A percentile compares a stretch with the other conserved stretches of the same genome.
Conservation (phyloP, 495 filamentous ascomycete genomes). For the Copromyces sp. region DNA sequence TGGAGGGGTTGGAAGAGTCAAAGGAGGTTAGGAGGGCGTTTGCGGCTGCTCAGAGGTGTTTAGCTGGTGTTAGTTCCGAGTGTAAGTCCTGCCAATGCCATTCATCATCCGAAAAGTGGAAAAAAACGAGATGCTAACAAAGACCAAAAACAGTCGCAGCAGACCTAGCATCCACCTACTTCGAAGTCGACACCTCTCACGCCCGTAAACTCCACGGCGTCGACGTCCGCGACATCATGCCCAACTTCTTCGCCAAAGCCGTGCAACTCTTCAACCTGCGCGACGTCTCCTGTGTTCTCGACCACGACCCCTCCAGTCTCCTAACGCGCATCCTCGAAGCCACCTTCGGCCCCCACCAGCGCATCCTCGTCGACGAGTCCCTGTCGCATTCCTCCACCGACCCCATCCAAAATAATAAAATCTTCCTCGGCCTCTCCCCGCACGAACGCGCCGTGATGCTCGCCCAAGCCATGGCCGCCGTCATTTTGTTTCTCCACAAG, state of each 20-base stretch:
- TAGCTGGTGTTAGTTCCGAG: slow-evolving; percentile 6
- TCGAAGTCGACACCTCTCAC: slow-evolving; percentile 19
- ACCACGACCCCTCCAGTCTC: slow-evolving; percentile 2
- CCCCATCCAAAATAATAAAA: not conserved
- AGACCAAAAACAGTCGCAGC: slow-evolving; percentile 9
- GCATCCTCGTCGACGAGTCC: slow-evolving; percentile 10
- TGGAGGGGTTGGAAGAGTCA: slow-evolving; percentile 6
- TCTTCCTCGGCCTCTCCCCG: slow-evolving; percentile 15
- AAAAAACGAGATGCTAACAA: not conserved
- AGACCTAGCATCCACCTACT: slow-evolving; percentile 15
- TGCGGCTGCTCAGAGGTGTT: slow-evolving; percentile 19
- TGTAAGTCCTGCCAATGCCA: slow-evolving; percentile 18
- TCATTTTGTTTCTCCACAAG: slow-evolving; percentile 18
- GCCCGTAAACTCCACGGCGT: slow-evolving; percentile 20
- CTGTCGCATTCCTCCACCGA: slow-evolving; percentile 13
- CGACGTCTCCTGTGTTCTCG: slow-evolving; percentile 8
- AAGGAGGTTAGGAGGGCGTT: slow-evolving; percentile 14
- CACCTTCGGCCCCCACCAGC: slow-evolving; percentile 11
- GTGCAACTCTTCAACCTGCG: slow-evolving; percentile 21
- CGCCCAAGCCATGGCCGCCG: slow-evolving; percentile 11
- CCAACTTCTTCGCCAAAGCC: slow-evolving; percentile 21
- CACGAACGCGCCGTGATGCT: slow-evolving; percentile 23
- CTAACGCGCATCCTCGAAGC: slow-evolving; percentile 10
- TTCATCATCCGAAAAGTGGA: too few relatives aligned
- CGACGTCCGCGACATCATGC: slow-evolving; percentile 21